Evolutionary conservation across 2,329 filamentous ascomycete species (phyloP), one percentile per base, ranked within the genome.

Genomic region (Diaporthe sp.): DNA sequence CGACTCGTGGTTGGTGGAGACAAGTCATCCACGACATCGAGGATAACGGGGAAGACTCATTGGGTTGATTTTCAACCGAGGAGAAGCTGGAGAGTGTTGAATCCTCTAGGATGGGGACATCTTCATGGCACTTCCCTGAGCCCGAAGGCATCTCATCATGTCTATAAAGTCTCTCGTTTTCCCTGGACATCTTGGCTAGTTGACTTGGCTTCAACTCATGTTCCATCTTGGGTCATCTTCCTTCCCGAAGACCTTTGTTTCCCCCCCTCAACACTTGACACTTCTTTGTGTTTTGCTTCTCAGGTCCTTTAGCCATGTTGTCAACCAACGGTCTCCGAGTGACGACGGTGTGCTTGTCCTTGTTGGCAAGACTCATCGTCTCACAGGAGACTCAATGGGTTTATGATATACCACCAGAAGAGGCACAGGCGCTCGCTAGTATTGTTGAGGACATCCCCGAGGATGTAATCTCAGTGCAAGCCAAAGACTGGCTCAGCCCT

Each of bases 401-500:
- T 22, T 78, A 73, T 58, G 73, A 77, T 22, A 79, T 81, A 28
- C 79, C 79, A 44, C 49, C 75, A 17, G 76, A 80, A 28, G 79
- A 81, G 42, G 76, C 71, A 34, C 57, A 70, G 15, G 77, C 78
- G n/a, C 68, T 81, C 20, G 73, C 77, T 13, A 72, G 75, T 55
- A 72, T 80, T 61, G 72, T 80, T 22, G 76, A 79, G 37, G 79
- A 81, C 31, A 76, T 78, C 22, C 71, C 76, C 12, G 65, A 68
- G 12, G 77, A 79, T 28, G 72, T 75, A 17, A 31, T 78, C 42
- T 53, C 20, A 8, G 65, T 77, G 3, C 61, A 70, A 17, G 77
- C 77, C 7, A 78, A 78, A 68, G 79, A 81, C 42, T 78, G 78
- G 77, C 47, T 78, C 12, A 81, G 81, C 51, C 84, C 85, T 3